Evolutionary conservation across 176 grass and related monocot genomes (phyloP).

Genomic region (Rhynchospora pubera): DNA sequence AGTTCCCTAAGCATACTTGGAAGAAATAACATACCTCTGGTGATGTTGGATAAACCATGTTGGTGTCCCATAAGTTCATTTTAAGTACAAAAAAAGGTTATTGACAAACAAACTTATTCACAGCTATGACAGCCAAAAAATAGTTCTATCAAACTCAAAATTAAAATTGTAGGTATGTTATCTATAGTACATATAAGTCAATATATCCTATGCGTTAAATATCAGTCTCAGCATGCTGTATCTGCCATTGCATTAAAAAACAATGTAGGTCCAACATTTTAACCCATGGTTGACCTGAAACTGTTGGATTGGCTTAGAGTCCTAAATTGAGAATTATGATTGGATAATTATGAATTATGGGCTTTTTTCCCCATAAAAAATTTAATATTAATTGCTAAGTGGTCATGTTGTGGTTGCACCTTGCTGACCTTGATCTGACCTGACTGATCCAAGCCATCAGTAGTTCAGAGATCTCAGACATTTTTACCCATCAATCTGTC

Average conservation of each 20-base stretch:
- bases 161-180: too few relatives aligned
- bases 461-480: background rate
- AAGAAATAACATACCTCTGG: background rate
- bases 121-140: background rate
- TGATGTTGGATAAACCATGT: background rate
- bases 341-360: too few relatives aligned
- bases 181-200: background rate
- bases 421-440: background rate
- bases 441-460: background rate
- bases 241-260: too few relatives aligned
- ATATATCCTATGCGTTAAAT: too few relatives aligned
- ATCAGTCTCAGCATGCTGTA: too few relatives aligned
- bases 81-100: background rate
- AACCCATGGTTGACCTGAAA: too few relatives aligned
- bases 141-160: background rate
- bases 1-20: background rate
- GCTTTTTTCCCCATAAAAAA: too few relatives aligned
- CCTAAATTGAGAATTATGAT: too few relatives aligned
- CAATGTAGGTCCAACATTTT: too few relatives aligned
- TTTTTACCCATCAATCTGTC: background rate
- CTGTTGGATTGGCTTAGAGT: too few relatives aligned
- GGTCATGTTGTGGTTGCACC: background rate
- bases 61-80: background rate
- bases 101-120: background rate
- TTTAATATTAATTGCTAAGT: background rate